These are phyloP conservation scores for Tetrahymena borealis DNA, from an alignment of 73 alveolate species.

Conservation along the genomic window DNA sequence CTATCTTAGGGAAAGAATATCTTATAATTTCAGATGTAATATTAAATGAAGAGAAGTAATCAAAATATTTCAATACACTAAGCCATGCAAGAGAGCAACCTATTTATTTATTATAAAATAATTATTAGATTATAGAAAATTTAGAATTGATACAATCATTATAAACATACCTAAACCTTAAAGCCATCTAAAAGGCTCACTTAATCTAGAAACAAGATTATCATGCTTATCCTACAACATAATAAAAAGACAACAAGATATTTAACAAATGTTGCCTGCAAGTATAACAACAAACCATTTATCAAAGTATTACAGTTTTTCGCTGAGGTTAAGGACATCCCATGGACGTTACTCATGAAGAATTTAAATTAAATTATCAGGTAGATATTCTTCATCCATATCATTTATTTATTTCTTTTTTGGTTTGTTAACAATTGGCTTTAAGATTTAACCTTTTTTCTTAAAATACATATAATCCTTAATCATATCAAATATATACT, in stretches of 20 bases:
- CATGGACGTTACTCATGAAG: not conserved
- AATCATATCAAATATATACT: not conserved
- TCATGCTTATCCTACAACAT: not conserved
- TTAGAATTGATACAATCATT: not conserved
- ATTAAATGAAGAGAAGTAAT: not conserved
- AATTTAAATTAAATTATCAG: not conserved
- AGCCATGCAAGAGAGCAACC: not conserved
- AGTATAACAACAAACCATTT: not conserved
- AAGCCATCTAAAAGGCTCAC: not conserved
- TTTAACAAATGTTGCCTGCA: not conserved
- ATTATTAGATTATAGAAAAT: no score
- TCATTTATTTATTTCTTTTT: not conserved
- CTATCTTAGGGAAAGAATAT: not conserved
- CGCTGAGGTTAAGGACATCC: not conserved
- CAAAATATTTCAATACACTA: not conserved
- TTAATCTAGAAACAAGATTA: not conserved
- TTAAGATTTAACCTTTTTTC: not conserved
- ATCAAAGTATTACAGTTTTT: not conserved
- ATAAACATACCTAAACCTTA: not conserved
- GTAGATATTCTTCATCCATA: not conserved
- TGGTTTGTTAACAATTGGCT: not conserved
- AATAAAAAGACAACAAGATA: not conserved
- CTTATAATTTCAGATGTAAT: not conserved
- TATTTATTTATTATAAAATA: no score
- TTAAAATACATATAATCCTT: not conserved